Conservation (phyloP, 257 asterid species). For the Lycium barbarum region DNA sequence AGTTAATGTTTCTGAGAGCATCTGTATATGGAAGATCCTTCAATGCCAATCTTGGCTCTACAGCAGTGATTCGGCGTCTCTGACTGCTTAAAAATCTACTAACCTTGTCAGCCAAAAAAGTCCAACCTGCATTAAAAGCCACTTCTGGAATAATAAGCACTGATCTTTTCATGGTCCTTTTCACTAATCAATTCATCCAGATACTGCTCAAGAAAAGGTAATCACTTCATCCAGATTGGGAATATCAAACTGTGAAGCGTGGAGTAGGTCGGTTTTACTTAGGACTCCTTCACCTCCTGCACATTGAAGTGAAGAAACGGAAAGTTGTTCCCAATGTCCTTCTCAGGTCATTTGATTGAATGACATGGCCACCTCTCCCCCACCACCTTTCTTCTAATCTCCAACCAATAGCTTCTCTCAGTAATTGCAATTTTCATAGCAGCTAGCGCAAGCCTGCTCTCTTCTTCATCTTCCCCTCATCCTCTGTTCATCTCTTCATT, state of each 20-base stretch:
- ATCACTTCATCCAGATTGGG: background rate
- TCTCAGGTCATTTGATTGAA: background rate
- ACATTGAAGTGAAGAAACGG: background rate
- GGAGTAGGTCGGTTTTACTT: background rate
- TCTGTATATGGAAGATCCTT: too few species aligned
- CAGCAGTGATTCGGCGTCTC: background rate
- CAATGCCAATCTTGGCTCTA: too few species aligned
- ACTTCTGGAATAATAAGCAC: background rate
- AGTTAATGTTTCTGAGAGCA: too few species aligned
- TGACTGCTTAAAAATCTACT: too few species aligned
- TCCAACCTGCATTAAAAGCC: background rate
- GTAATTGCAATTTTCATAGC: background rate
- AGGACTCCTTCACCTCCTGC: constrained; percentile 21
- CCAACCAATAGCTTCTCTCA: background rate
- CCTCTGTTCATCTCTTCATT: constrained; percentile 14
- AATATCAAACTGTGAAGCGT: background rate
- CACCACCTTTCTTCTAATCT: background rate
- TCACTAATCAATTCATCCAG: constrained; percentile 19
- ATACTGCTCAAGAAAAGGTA: background rate
- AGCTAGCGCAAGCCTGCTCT: constrained; percentile 14
- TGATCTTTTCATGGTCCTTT: background rate
- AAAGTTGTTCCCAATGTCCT: background rate
- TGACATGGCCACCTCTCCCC: background rate
- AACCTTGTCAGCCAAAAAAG: too few species aligned
- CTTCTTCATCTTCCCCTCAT: constrained; percentile 1